These are phyloP conservation scores for Colletotrichum tropicicola DNA, from an alignment of 2,329 filamentous ascomycete genomes.

Conservation along the genomic window DNA sequence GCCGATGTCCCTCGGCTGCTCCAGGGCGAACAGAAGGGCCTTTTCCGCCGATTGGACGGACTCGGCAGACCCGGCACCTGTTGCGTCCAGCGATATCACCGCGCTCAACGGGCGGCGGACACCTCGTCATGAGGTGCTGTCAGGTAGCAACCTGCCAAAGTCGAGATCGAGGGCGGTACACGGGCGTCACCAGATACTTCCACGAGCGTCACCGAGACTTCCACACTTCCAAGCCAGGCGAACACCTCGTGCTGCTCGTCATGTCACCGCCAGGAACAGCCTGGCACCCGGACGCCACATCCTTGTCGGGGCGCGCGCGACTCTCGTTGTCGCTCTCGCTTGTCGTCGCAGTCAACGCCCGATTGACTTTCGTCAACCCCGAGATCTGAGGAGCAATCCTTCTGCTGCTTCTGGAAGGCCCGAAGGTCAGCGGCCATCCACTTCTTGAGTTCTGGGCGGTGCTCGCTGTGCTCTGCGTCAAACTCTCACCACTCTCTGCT, in stretches of 20 bases:
- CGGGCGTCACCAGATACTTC: no score
- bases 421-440: background rate
- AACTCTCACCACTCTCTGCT: background rate
- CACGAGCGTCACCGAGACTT: no score
- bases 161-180: background rate
- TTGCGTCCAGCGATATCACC: background rate
- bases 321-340: conserved; percentile 11
- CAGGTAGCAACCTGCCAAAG: no score
- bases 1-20: conserved; percentile 18
- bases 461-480: no score
- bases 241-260: conserved; percentile 11
- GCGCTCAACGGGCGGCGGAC: background rate
- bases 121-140: no score
- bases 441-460: no score
- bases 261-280: conserved; percentile 14
- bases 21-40: conserved; percentile 1
- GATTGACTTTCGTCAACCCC: conserved; percentile 8
- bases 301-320: background rate
- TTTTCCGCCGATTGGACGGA: conserved; percentile 9
- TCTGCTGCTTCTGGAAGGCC: conserved; percentile 2
- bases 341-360: background rate
- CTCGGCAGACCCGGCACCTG: conserved; percentile 13
- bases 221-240: background rate
- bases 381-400: background rate
- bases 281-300: conserved; percentile 14